phyloP scores from a whole-genome alignment of 192 early-diverging fungal genomes.

The Coemansia umbellata region DNA sequence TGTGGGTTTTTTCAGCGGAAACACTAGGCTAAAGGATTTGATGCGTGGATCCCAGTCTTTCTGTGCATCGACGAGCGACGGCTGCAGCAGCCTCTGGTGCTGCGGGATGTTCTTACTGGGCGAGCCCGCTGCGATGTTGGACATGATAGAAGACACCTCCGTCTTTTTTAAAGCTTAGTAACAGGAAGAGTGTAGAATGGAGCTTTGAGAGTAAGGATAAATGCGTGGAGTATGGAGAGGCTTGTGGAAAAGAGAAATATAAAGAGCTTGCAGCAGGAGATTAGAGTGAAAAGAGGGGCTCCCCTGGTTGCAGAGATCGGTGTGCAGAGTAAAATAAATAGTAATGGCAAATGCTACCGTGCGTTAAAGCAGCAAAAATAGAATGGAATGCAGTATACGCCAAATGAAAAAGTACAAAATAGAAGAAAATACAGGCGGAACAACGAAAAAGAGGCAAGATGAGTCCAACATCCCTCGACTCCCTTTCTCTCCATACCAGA shows the following conservation, averaged over 20 bases:
- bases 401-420: not conserved
- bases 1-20: conserved; percentile 28
- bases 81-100: not conserved
- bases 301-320: not conserved
- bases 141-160: not conserved
- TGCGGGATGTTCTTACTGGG: not conserved
- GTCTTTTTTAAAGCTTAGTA: not conserved
- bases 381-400: not conserved
- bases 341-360: not conserved
- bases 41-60: conserved; percentile 30
- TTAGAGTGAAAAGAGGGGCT: not conserved
- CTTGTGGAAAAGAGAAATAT: not conserved
- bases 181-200: not conserved
- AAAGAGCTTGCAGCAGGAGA: not conserved
- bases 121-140: not conserved
- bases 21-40: conserved; percentile 31
- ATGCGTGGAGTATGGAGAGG: not conserved
- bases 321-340: not conserved
- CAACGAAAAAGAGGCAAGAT: not conserved
- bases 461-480: not conserved
- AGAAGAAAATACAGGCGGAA: not conserved
- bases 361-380: not conserved
- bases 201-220: not conserved
- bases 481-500: not conserved
- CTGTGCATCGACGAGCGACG: not conserved